Conservation (phyloP, 164 flowering plant species). For the Tetracentron sinense region DNA sequence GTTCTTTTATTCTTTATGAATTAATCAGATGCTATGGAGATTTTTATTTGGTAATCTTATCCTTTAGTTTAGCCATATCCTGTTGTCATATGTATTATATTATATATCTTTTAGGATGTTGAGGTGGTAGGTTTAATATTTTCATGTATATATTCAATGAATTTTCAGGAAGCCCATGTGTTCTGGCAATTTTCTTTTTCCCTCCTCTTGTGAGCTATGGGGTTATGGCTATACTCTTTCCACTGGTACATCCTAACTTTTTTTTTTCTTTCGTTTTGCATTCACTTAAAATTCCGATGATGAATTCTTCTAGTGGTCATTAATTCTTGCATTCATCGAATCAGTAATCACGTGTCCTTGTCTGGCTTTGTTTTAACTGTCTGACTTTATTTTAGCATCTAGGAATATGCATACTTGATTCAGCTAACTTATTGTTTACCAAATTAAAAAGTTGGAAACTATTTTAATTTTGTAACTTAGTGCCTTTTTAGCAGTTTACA, state of each 20-base stretch:
- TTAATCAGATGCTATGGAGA: too few species aligned
- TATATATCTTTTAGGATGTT: too few species aligned
- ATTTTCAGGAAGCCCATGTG: constrained; percentile 88
- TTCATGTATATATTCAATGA: not conserved
- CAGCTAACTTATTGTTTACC: not conserved
- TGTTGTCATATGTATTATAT: too few species aligned
- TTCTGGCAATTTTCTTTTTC: constrained; percentile 70
- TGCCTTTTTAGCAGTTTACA: not conserved
- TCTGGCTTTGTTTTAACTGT: too few species aligned
- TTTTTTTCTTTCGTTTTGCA: not conserved
- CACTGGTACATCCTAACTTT: constrained; percentile 51
- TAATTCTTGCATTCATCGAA: not conserved
- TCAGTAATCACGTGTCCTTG: not conserved
- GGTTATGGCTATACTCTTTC: constrained; percentile 86
- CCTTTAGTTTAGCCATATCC: not conserved
- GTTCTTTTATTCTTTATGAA: too few species aligned
- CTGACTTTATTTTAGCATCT: not conserved
- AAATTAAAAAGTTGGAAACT: not conserved
- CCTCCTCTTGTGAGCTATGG: constrained; percentile 87
- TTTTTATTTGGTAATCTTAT: not conserved
- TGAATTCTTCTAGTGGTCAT: not conserved
- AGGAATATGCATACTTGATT: not conserved
- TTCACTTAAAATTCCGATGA: not conserved
- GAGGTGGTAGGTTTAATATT: not conserved
- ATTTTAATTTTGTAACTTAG: too few species aligned